phyloP scores from a whole-genome alignment of 2,329 filamentous ascomycete species.

The Clarireedia sp. region DNA sequence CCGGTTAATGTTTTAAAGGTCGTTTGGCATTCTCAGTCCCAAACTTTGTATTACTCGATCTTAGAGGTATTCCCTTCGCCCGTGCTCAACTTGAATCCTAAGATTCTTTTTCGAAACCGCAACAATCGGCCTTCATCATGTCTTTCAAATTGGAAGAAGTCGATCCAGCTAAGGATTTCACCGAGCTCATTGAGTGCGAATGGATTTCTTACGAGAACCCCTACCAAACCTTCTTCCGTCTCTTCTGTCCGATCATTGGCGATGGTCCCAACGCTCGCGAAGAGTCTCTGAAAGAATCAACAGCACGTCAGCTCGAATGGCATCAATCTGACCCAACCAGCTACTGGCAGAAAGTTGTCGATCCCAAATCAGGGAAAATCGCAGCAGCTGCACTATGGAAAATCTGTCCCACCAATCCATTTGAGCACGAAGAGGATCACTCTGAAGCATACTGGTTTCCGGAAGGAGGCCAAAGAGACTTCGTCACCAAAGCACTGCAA shows the following conservation, averaged over 20 bases:
- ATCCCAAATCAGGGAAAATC: neutral
- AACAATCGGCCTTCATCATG: neutral
- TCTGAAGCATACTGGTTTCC: conserved; percentile 3
- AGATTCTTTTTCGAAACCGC: neutral
- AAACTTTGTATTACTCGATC: too few species aligned
- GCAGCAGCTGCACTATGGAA: conserved; percentile 5
- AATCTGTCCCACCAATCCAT: conserved; percentile 1
- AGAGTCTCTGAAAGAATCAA: neutral
- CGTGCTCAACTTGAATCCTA: too few species aligned
- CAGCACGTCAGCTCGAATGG: conserved; percentile 1
- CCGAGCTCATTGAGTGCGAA: conserved; percentile 1
- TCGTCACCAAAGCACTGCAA: neutral
- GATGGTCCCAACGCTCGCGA: neutral
- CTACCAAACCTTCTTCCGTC: neutral
- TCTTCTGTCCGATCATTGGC: conserved; percentile 2
- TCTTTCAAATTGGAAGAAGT: conserved; percentile 4
- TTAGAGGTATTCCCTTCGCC: too few species aligned
- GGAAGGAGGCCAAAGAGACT: neutral
- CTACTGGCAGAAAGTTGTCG: conserved; percentile 6
- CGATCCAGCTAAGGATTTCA: neutral
- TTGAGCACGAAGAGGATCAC: neutral
- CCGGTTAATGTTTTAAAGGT: too few species aligned
- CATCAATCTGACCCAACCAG: conserved; percentile 4
- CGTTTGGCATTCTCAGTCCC: too few species aligned
- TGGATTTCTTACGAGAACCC: conserved; percentile 6